Conservation (phyloP, 2,329 filamentous ascomycete genomes). For the Akanthomyces lecanii region DNA sequence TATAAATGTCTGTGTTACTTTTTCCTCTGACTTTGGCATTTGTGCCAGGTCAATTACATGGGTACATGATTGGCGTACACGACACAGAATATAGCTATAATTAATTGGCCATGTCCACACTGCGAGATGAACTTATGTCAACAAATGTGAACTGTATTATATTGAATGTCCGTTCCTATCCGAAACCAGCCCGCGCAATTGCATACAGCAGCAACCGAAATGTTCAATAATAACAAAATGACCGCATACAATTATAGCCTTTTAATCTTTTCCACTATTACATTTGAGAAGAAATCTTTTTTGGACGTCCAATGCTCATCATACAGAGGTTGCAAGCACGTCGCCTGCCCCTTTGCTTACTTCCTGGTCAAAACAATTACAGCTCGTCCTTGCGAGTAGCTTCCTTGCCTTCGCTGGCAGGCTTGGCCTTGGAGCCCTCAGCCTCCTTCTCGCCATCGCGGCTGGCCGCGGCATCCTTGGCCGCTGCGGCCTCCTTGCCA, state of each 20-base stretch:
- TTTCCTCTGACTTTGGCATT: neutral
- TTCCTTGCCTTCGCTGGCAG: conserved; percentile 59
- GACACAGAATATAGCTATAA: too few species aligned
- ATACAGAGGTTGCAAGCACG: neutral
- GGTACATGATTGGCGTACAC: too few species aligned
- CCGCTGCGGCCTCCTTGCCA: conserved; percentile 35
- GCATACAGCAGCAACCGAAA: neutral
- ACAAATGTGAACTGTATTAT: too few species aligned
- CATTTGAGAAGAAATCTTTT: neutral
- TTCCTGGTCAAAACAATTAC: conserved; percentile 21
- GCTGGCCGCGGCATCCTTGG: conserved; percentile 42
- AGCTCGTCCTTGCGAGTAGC: conserved; percentile 44
- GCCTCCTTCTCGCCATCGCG: conserved; percentile 57
- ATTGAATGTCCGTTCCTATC: too few species aligned
- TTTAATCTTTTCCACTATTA: neutral
- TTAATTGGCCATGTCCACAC: too few species aligned
- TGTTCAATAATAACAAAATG: neutral
- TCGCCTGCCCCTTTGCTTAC: neutral
- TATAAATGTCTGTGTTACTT: neutral
- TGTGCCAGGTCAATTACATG: too few species aligned
- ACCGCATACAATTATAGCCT: conserved; percentile 9
- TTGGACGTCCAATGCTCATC: neutral
- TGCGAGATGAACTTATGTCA: too few species aligned
- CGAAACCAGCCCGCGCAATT: too few species aligned
- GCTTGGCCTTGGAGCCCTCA: conserved; percentile 53